Conservation (phyloP, 805 yeast genomes). For the Zygoascus biomembranicola region DNA sequence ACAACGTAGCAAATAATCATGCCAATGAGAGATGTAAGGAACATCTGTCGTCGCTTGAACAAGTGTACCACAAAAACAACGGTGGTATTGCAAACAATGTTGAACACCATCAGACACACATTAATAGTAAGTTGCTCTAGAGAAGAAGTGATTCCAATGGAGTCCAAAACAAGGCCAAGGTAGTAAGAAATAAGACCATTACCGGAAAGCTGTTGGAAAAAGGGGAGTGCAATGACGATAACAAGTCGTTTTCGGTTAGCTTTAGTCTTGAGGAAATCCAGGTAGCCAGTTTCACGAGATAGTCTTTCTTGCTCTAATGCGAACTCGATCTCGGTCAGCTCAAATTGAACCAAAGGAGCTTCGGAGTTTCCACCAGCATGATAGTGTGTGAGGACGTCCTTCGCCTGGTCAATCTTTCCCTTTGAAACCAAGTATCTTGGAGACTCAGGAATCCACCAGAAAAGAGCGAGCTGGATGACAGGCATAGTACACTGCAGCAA, state of each 20-base stretch:
- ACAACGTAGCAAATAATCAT: constrained; percentile 16
- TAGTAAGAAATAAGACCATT: constrained; percentile 30
- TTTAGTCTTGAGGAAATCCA: constrained; percentile 4
- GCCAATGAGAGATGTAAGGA: constrained; percentile 1
- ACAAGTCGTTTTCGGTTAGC: constrained; percentile 5
- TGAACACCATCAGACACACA: constrained; percentile 1
- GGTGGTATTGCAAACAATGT: background rate
- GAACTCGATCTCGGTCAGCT: constrained; percentile 9
- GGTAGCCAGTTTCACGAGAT: background rate
- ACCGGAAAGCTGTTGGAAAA: constrained; percentile 11
- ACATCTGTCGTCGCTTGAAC: constrained; percentile 2
- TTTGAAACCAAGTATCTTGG: constrained; percentile 72
- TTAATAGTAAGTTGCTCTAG: constrained; percentile 6
- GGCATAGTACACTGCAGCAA: constrained; percentile 59
- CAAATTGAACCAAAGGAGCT: constrained; percentile 8
- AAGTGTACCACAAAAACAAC: background rate
- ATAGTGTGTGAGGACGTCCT: constrained; percentile 29
- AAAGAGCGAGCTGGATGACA: constrained; percentile 42
- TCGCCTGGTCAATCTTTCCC: constrained; percentile 48
- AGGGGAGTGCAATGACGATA: constrained; percentile 7
- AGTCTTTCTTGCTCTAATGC: constrained; percentile 10
- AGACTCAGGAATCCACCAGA: constrained; percentile 70
- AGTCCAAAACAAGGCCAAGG: constrained; percentile 40
- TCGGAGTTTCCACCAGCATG: constrained; percentile 6
- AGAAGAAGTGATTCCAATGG: constrained; percentile 41